Percentiles rank a stretch among this genome's conserved stretches.
phyloP scores from a whole-genome alignment of 306 rosid species.

The Luffa acutangula region DNA sequence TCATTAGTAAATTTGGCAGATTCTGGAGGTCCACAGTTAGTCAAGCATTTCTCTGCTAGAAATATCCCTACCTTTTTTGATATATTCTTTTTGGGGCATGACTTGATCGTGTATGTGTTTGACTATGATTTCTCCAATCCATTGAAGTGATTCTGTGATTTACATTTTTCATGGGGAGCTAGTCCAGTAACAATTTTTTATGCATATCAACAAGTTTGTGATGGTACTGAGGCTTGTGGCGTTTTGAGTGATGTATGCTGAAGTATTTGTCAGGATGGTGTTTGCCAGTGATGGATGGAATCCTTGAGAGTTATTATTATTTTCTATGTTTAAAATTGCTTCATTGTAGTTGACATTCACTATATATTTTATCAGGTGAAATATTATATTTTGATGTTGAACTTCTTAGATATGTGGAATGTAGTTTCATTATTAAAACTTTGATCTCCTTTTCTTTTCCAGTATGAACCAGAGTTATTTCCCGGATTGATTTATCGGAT shows the following conservation, averaged over 20 bases:
- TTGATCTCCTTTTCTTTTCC: background rate
- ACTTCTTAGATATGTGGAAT: background rate
- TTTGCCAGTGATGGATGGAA: too few relatives aligned
- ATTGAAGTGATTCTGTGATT: background rate
- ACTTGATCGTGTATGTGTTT: background rate
- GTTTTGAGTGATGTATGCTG: background rate
- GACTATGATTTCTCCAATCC: background rate
- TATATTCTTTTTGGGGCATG: background rate
- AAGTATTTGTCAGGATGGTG: background rate
- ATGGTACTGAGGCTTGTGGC: background rate
- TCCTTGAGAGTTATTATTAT: too few relatives aligned
- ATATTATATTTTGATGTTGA: background rate
- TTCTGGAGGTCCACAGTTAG: too few relatives aligned
- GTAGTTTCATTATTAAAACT: background rate
- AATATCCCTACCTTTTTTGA: background rate
- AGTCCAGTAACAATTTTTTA: background rate
- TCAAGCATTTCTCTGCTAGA: background rate
- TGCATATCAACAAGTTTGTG: background rate
- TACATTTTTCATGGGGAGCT: background rate
- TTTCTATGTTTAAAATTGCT: background rate
- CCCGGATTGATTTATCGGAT: conserved; percentile 92
- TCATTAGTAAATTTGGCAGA: background rate
- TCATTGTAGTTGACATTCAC: background rate
- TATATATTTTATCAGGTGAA: background rate
- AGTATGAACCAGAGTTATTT: conserved; percentile 98